Evolutionary conservation across 306 rosid species (phyloP), one percentile per base, ranked within the genome.

Genomic region (Heteromeles arbutifolia): DNA sequence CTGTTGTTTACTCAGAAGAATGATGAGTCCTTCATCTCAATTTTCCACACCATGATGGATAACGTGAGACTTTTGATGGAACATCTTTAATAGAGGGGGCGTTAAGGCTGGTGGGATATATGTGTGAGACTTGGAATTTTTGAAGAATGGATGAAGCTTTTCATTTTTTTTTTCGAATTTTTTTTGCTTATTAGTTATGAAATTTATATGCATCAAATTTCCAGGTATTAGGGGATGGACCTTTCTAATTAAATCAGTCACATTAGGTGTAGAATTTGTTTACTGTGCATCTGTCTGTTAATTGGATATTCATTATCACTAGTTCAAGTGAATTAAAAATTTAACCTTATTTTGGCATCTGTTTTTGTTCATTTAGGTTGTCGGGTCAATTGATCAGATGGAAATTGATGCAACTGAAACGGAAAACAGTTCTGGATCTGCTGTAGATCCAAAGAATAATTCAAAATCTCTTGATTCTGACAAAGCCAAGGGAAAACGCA

Each of bases 331-430:
- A 54, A 52, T 2, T 29, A 22, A 28, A 44, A 67, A 31, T 8
- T 25, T 28, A 29, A 68, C 43, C 50, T 71, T 53, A 71, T 59
- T n/a, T 82, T 69, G 64, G 21, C 62, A 28, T 78, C 25, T 84
- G 48, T 63, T 31, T 72, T 74, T 77, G 25, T 67, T 74, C 81
- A 68, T 68, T 73, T 76, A 95, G 99, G 96, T 92, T 85, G 97
- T 88, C 10, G 99, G 99, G 37, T 86, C 97, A 31, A 90, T 88
- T 80, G 97, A 92, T 79, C 97, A 89, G 77, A 92, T 95, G 98
- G 98, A 95, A 50, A 77, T 90, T 77, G 98, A 92, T 56, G 98
- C 92, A 65, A 43, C 87, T 18, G 94, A 87, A 66, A 86, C 80
- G 26, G 97, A 91, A 77, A 91, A 88, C 73, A 88, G 87, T 84